A percentile compares a stretch with the other conserved stretches of the same genome.
Conservation (phyloP, 1,139 yeast genomes). For the Suhomyces choctaworum region DNA sequence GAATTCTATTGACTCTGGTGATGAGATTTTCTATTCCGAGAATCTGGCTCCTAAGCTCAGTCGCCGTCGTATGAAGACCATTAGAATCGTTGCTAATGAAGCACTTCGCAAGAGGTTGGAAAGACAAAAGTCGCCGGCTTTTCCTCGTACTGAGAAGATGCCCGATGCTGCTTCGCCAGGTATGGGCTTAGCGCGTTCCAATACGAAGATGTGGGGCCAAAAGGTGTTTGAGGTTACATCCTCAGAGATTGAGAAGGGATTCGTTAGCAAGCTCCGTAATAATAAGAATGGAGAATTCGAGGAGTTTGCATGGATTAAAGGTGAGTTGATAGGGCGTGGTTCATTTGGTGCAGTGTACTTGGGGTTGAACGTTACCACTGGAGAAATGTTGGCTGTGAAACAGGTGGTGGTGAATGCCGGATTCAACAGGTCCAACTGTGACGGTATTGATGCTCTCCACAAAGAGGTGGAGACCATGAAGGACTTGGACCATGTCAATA, state of each 20-base stretch:
- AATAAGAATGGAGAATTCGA: constrained; percentile 64
- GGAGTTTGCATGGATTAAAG: constrained; percentile 97
- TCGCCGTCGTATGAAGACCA: constrained; percentile 71
- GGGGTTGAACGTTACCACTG: constrained; percentile 92
- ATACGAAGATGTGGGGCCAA: constrained; percentile 98
- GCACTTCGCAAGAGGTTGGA: constrained; percentile 62
- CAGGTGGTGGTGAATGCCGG: constrained; percentile 74
- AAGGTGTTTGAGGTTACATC: constrained; percentile 89
- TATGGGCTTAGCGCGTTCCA: constrained; percentile 58
- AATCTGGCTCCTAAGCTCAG: constrained; percentile 29
- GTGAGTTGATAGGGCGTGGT: constrained; percentile 95
- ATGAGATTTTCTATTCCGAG: constrained; percentile 39
- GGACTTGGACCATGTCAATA: constrained; percentile 89
- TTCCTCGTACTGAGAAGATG: constrained; percentile 77
- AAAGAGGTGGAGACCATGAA: constrained; percentile 94
- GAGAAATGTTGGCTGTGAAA: constrained; percentile 98
- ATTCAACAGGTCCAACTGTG: constrained; percentile 26
- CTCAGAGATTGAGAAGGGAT: constrained; percentile 58
- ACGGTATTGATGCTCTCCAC: constrained; percentile 78
- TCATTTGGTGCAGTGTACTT: constrained; percentile 95
- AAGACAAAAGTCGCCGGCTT: constrained; percentile 44
- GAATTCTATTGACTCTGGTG: constrained; percentile 26
- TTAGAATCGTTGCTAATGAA: constrained; percentile 89
- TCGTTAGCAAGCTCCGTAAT: constrained; percentile 59
- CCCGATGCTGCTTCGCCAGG: constrained; percentile 65